These are phyloP conservation scores for Verticillium alfalfae DNA, from an alignment of 2,329 filamentous ascomycete species.

Conservation along the genomic window DNA sequence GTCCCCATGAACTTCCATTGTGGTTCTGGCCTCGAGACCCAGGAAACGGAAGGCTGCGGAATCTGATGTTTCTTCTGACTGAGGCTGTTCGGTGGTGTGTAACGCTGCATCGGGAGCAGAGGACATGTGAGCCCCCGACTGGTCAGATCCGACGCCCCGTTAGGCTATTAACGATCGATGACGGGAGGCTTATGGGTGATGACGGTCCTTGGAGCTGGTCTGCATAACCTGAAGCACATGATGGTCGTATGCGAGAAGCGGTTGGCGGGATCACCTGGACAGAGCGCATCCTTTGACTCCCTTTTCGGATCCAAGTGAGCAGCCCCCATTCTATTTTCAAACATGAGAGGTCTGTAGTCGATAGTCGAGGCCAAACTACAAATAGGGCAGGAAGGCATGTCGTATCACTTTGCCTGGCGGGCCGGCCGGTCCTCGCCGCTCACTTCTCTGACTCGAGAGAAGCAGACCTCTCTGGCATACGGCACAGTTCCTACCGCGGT, in stretches of 20 bases:
- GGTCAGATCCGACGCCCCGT: background rate
- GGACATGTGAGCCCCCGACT: background rate
- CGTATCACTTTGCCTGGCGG: background rate
- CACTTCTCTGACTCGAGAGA: background rate
- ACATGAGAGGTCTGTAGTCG: too few relatives aligned
- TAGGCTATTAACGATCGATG: background rate
- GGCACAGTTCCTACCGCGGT: background rate
- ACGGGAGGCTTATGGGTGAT: background rate
- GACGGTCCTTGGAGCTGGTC: background rate
- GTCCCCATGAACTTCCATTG: background rate
- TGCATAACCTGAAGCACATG: background rate
- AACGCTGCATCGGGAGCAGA: background rate
- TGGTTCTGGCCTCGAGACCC: background rate
- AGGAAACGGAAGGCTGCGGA: background rate
- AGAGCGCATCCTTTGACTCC: background rate
- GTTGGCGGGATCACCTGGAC: background rate
- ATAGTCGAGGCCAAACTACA: background rate
- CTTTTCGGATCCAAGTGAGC: background rate
- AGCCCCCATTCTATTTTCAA: background rate
- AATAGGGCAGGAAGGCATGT: background rate
- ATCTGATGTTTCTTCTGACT: background rate
- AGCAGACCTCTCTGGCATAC: background rate
- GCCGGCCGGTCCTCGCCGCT: background rate
- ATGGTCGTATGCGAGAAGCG: background rate
- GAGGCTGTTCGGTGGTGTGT: background rate